These are phyloP conservation scores for Aspergillus wentii DNA, from an alignment of 495 filamentous ascomycete species.

Conservation along the genomic window DNA sequence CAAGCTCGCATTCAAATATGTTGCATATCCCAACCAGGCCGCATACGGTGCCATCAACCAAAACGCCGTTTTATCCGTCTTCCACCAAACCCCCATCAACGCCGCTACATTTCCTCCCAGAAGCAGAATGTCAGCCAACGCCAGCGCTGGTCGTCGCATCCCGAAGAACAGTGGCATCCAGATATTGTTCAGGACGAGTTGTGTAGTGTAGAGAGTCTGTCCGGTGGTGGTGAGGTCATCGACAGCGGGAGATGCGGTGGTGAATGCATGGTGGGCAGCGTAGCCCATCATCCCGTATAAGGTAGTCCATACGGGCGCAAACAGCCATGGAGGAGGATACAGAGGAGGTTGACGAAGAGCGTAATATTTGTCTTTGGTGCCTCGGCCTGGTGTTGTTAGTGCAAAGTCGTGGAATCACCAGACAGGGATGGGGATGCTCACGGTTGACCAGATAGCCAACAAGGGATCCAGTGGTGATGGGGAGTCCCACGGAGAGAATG, in stretches of 20 bases:
- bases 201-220: slow-evolving; percentile 71
- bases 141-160: slow-evolving; percentile 61
- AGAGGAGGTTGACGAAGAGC: slow-evolving; percentile 74
- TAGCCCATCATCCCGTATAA: slow-evolving; percentile 91
- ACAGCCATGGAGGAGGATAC: slow-evolving; percentile 72
- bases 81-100: slow-evolving; percentile 67
- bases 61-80: slow-evolving; percentile 64
- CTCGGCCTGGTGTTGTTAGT: slow-evolving; percentile 36
- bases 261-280: slow-evolving; percentile 66
- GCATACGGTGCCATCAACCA: slow-evolving; percentile 76
- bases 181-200: slow-evolving; percentile 75
- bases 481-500: slow-evolving; percentile 26
- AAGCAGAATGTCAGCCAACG: slow-evolving; percentile 69
- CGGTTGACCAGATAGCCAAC: slow-evolving; percentile 30
- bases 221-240: slow-evolving; percentile 20
- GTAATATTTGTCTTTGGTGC: slow-evolving; percentile 58
- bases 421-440: slow-evolving; percentile 7
- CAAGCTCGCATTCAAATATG: slow-evolving; percentile 66
- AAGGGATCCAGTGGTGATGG: slow-evolving; percentile 24
- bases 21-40: slow-evolving; percentile 78
- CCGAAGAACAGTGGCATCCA: slow-evolving; percentile 97
- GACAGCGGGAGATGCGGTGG: slow-evolving; percentile 34
- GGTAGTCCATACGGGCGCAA: slow-evolving; percentile 79
- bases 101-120: slow-evolving; percentile 65
- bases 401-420: neutral